Base-by-base conservation (phyloP, 805 yeast genomes). In the Hyphopichia homilentoma region DNA sequence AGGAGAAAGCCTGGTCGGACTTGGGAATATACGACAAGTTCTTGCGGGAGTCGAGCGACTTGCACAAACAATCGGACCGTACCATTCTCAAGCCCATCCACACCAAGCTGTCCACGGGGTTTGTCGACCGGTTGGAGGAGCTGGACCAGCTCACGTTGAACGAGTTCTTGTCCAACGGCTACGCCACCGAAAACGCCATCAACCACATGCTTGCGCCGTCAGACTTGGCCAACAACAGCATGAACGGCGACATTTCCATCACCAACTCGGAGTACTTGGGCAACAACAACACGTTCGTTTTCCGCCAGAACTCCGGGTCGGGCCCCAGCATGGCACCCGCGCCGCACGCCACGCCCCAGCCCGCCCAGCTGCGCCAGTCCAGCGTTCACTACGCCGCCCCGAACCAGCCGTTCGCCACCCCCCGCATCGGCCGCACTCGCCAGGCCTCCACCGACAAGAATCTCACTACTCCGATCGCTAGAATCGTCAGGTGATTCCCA, bases 401-500 rank as follows among this genome's bases (percentile, higher is more conserved):
- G 5, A 35, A 12, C 8, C 28, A 26, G 29, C 34, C 39, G 19
- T 42, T 57, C 14, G 70, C 65, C 37, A 66, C 73, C 7, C 73
- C 73, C 1, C 35, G 68, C 24, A 39, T 61, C 2, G 62, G 57
- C 3, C 47, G 68, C 39, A 52, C 64, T 4, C 47, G 72, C 22
- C 70, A 64, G 40, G 44, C 58, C 1, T 59, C 68, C 1, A 54
- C 52, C 15, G 72, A 66, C 30, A 57, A 59, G 38, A 55, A 43
- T 25, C 62, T 61, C 39, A 70, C 63, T 40, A 65, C 73, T 1
- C 73, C 73, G 1, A 57, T 65, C 16, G 47, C 68, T 1, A 48
- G 70, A 26, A 61, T 62, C 8, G 51, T 58, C 50, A 49, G 68
- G 30, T 43, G 44, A 36, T 29, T 20, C 13, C 21, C 15, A 8